These are phyloP conservation scores for Incumbomyces lentus DNA, from an alignment of 2,329 filamentous ascomycete genomes.

Conservation along the genomic window DNA sequence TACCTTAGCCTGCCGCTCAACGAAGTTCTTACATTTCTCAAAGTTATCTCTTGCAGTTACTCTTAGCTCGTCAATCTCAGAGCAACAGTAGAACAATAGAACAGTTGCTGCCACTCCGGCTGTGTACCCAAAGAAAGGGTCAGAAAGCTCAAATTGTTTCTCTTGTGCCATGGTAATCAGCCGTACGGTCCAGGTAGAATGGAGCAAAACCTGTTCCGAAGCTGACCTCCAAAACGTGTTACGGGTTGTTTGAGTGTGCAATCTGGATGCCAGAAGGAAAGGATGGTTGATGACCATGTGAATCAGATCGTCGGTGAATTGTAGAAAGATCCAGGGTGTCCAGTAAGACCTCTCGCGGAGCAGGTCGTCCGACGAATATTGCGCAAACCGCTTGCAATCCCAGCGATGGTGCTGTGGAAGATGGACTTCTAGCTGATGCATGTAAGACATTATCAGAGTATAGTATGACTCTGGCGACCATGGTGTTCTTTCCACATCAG, in stretches of 20 bases:
- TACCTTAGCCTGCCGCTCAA: conserved; percentile 9
- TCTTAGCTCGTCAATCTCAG: conserved; percentile 38
- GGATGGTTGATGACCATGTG: conserved; percentile 26
- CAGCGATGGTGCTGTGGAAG: conserved; percentile 19
- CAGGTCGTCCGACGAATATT: conserved; percentile 14
- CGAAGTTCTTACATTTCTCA: conserved; percentile 33
- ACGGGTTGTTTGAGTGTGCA: conserved; percentile 29
- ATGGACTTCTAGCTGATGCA: conserved; percentile 20
- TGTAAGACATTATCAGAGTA: conserved; percentile 16
- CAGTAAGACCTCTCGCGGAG: conserved; percentile 31
- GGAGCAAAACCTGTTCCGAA: conserved; percentile 41
- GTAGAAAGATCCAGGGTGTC: conserved; percentile 26
- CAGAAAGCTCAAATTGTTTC: conserved; percentile 40
- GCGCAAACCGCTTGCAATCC: conserved; percentile 16
- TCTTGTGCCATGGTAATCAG: conserved; percentile 46
- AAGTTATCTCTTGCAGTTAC: conserved; percentile 45
- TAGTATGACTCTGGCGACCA: conserved; percentile 20
- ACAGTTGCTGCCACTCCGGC: conserved; percentile 45
- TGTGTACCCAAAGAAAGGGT: conserved; percentile 44
- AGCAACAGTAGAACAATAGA: conserved; percentile 45
- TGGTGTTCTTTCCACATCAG: conserved; percentile 12
- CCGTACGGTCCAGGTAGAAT: conserved; percentile 45
- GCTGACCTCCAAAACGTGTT: conserved; percentile 46
- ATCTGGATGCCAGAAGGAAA: conserved; percentile 16
- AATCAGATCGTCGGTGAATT: conserved; percentile 25